A percentile compares a stretch with the other conserved stretches of the same genome.
phyloP scores from a whole-genome alignment of 179 eudicot species.

The Spergularia azorica region DNA sequence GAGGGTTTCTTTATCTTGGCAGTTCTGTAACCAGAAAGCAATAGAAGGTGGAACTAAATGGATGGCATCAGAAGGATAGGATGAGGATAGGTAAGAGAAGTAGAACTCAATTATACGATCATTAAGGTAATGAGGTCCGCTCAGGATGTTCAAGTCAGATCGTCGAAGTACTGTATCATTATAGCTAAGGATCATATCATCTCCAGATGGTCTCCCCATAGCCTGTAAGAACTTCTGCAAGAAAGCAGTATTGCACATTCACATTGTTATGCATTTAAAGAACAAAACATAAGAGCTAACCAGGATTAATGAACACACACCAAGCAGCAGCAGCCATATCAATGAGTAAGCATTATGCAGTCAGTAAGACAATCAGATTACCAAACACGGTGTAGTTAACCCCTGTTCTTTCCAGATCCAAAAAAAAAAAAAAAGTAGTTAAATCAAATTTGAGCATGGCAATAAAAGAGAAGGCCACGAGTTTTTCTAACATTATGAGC shows the following conservation, averaged over 20 bases:
- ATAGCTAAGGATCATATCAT: conserved; percentile 78
- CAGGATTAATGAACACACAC: neutral
- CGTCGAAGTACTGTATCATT: conserved; percentile 76
- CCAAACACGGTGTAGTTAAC: too few relatives aligned
- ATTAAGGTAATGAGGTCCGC: conserved; percentile 68
- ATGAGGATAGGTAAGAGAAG: conserved; percentile 61
- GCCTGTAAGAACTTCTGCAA: conserved; percentile 4
- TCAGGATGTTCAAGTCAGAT: conserved; percentile 80
- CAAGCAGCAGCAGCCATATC: neutral
- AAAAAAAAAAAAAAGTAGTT: too few relatives aligned
- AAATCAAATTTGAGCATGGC: too few relatives aligned
- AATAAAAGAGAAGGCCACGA: too few relatives aligned
- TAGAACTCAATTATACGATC: conserved; percentile 89
- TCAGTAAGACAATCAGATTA: too few relatives aligned
- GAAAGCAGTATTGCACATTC: neutral
- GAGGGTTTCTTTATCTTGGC: conserved; percentile 58
- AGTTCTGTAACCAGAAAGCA: conserved; percentile 81
- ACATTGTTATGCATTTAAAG: neutral
- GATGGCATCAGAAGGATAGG: conserved; percentile 56
- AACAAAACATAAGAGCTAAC: neutral
- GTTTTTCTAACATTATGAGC: too few relatives aligned
- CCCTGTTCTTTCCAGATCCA: too few relatives aligned
- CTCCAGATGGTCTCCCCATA: conserved; percentile 46
- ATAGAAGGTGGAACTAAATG: conserved; percentile 76
- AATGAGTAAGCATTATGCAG: too few relatives aligned